Evolutionary conservation across 164 flowering plant genomes (phyloP).

Genomic region (Buxus sempervirens): DNA sequence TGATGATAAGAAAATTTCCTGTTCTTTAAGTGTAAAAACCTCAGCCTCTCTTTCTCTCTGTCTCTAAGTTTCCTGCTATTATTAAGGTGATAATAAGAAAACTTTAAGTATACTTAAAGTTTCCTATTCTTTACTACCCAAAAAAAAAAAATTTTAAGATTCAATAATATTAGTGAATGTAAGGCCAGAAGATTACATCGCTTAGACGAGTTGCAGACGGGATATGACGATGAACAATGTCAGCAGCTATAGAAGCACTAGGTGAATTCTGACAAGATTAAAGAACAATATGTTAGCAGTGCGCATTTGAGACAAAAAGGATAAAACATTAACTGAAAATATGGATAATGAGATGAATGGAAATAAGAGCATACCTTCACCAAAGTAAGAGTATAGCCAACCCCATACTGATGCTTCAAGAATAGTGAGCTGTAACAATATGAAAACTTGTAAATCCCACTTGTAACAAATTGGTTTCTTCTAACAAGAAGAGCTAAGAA

Average conservation of each 20-base stretch:
- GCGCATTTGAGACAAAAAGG: not conserved
- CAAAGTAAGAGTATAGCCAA: slow-evolving; percentile 95
- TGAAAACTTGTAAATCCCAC: not conserved
- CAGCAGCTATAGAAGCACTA: slow-evolving; percentile 67
- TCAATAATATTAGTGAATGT: not conserved
- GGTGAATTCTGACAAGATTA: slow-evolving; percentile 56
- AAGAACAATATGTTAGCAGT: slow-evolving; percentile 1
- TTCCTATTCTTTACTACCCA: too few relatives aligned
- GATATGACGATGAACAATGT: slow-evolving; percentile 82
- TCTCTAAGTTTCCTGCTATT: too few relatives aligned
- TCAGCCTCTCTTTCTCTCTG: too few relatives aligned
- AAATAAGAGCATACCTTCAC: slow-evolving; percentile 66
- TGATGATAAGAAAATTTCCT: too few relatives aligned
- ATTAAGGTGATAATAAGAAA: too few relatives aligned
- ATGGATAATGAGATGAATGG: not conserved
- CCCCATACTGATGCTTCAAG: slow-evolving; percentile 96
- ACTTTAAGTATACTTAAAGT: too few relatives aligned
- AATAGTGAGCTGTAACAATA: slow-evolving; percentile 75
- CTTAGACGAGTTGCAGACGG: slow-evolving; percentile 88
- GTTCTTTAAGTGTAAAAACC: too few relatives aligned
- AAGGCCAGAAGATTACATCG: slow-evolving; percentile 52
- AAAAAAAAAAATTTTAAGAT: too few relatives aligned
- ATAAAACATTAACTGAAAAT: not conserved
- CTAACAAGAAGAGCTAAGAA: too few relatives aligned
- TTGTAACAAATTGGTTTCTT: too few relatives aligned